Conservation (phyloP, 192 early-diverging fungal species). For the Jimgerdemannia lactiflua region DNA sequence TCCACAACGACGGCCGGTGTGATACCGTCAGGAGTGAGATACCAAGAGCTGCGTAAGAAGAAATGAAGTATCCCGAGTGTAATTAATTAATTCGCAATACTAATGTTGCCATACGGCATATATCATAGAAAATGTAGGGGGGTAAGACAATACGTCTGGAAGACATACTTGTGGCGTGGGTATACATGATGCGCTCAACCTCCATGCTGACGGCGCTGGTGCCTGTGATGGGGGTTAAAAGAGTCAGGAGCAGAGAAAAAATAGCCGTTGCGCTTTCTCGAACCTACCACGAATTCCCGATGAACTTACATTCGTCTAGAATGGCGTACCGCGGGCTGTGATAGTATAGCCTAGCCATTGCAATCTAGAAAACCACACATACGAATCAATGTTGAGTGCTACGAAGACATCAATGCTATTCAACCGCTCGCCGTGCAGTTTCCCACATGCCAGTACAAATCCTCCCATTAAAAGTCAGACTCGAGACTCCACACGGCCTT, state of each 20-base stretch:
- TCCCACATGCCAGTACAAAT: no score
- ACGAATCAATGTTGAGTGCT: not conserved
- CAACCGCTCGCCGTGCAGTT: no score
- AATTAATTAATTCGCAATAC: not conserved
- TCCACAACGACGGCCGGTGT: conserved; percentile 93
- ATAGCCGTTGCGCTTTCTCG: no score
- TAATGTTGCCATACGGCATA: no score
- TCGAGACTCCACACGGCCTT: not conserved
- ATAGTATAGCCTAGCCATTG: conserved; percentile 97
- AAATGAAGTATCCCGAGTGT: not conserved
- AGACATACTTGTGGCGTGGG: conserved; percentile 58
- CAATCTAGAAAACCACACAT: conserved; percentile 50
- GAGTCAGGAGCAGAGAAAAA: not conserved
- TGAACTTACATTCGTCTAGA: conserved; percentile 89
- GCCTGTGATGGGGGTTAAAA: conserved; percentile 5
- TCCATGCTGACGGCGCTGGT: conserved; percentile 91
- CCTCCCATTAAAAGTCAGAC: no score
- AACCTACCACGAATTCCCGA: not conserved
- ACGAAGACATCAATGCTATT: no score
- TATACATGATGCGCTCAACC: conserved; percentile 90
- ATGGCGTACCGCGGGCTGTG: conserved; percentile 94
- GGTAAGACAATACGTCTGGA: not conserved
- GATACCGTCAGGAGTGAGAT: conserved; percentile 94
- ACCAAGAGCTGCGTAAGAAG: conserved; percentile 49
- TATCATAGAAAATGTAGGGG: no score